Conservation (phyloP, 208 protist species). For the Strigomonas culicis region DNA sequence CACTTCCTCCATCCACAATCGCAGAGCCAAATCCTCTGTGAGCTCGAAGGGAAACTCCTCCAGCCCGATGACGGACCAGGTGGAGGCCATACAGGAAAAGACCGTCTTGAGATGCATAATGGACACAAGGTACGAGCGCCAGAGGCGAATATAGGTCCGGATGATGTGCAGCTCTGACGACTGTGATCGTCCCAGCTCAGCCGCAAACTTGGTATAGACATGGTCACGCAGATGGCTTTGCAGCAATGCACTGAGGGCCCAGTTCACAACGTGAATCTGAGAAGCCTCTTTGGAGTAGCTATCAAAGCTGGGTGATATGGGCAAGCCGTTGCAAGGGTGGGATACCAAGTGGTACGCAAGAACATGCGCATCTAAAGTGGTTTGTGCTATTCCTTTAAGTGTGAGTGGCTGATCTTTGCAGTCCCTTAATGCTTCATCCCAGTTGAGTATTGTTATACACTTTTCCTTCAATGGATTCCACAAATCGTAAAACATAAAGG, state of each 20-base stretch:
- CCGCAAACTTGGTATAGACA: no score
- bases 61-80: conserved; percentile 23
- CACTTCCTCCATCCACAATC: conserved; percentile 29
- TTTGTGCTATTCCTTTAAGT: conserved; percentile 24
- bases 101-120: conserved; percentile 40
- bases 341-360: conserved; percentile 51
- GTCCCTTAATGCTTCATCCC: conserved; percentile 10
- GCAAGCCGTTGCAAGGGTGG: conserved; percentile 22
- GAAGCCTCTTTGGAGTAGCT: no score
- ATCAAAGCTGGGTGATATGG: no score
- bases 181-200: no score
- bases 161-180: conserved; percentile 2
- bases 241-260: conserved; percentile 13
- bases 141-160: conserved; percentile 29
- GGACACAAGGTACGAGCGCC: conserved; percentile 33
- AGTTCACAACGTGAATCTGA: no score
- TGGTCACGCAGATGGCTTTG: conserved; percentile 19
- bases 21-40: conserved; percentile 33
- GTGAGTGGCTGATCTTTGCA: conserved; percentile 12
- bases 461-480: conserved; percentile 29
- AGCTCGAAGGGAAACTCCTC: conserved; percentile 31
- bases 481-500: conserved; percentile 27
- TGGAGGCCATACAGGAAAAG: conserved; percentile 34
- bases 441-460: conserved; percentile 29
- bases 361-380: conserved; percentile 24